These are phyloP conservation scores for Mortierella hygrophila DNA, from an alignment of 192 early-diverging fungal species.

Conservation along the genomic window DNA sequence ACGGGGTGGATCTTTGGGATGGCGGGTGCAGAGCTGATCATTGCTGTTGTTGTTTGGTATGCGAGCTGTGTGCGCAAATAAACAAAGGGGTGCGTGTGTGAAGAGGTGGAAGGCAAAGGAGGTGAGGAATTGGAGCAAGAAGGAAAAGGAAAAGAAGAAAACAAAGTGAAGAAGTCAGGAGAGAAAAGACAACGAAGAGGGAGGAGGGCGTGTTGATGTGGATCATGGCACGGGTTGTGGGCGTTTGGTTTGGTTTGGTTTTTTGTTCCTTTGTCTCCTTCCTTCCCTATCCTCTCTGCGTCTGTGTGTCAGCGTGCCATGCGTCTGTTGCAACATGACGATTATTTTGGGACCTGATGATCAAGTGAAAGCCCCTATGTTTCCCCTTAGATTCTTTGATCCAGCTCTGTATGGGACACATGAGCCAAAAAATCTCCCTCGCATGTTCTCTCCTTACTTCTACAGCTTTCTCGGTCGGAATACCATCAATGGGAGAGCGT, in stretches of 20 bases:
- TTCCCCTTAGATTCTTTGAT: background rate
- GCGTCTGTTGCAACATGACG: slow-evolving; percentile 9
- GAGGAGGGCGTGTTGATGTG: background rate
- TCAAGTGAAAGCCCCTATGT: background rate
- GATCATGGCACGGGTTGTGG: background rate
- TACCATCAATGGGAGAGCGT: background rate
- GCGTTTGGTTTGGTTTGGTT: background rate
- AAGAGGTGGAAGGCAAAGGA: background rate
- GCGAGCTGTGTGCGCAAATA: background rate
- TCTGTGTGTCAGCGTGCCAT: slow-evolving; percentile 8
- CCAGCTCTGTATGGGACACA: background rate
- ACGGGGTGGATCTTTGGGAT: slow-evolving; percentile 53
- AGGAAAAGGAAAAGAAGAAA: background rate
- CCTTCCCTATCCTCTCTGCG: background rate
- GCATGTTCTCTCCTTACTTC: background rate
- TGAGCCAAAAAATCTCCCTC: background rate
- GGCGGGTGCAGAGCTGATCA: slow-evolving; percentile 45
- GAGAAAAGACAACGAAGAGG: background rate
- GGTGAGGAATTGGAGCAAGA: background rate
- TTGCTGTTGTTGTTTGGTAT: background rate
- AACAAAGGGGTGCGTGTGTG: background rate
- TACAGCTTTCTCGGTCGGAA: background rate
- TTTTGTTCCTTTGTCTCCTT: background rate
- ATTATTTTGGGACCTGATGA: background rate
- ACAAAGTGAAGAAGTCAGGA: background rate